A percentile compares a stretch with the other conserved stretches of the same genome.
Evolutionary conservation across 805 yeast genomes (phyloP).

Genomic region (Pichia sporocuriosa): DNA sequence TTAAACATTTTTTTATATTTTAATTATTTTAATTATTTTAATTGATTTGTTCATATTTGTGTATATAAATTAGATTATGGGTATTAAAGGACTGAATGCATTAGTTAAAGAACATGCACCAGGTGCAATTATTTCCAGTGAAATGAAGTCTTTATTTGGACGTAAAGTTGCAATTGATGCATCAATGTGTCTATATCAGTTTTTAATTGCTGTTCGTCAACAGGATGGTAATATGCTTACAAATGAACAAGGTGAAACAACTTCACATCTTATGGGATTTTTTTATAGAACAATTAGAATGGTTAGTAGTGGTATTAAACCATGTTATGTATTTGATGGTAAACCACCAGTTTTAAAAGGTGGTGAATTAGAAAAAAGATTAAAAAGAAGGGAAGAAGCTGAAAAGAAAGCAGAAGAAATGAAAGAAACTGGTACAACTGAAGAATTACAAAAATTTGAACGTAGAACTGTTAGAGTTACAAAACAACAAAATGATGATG

Average conservation of each 20-base stretch:
- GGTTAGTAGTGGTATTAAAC: conserved; percentile 91
- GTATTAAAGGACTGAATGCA: conserved; percentile 67
- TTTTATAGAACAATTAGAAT: conserved; percentile 88
- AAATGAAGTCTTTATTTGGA: conserved; percentile 82
- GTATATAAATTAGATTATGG: too few relatives aligned
- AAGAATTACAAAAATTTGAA: conserved; percentile 69
- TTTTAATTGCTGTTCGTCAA: conserved; percentile 92
- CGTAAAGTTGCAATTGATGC: conserved; percentile 97
- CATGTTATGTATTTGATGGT: conserved; percentile 95
- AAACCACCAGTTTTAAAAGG: conserved; percentile 93
- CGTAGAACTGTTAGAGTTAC: conserved; percentile 87
- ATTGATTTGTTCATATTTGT: too few relatives aligned
- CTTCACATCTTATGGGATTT: conserved; percentile 92
- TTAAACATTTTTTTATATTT: too few relatives aligned
- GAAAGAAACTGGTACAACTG: conserved; percentile 73
- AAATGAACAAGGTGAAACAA: conserved; percentile 84
- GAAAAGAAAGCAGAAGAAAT: conserved; percentile 64
- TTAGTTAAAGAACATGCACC: conserved; percentile 89
- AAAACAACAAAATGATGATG: conserved; percentile 88
- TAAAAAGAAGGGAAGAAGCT: conserved; percentile 77
- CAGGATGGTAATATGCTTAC: conserved; percentile 93
- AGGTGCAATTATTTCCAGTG: conserved; percentile 63
- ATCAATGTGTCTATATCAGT: conserved; percentile 95
- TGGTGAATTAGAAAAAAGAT: conserved; percentile 85
- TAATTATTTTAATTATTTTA: too few relatives aligned